phyloP scores from a whole-genome alignment of 352 stramenopile species.

The Phytophthora kernoviae region DNA sequence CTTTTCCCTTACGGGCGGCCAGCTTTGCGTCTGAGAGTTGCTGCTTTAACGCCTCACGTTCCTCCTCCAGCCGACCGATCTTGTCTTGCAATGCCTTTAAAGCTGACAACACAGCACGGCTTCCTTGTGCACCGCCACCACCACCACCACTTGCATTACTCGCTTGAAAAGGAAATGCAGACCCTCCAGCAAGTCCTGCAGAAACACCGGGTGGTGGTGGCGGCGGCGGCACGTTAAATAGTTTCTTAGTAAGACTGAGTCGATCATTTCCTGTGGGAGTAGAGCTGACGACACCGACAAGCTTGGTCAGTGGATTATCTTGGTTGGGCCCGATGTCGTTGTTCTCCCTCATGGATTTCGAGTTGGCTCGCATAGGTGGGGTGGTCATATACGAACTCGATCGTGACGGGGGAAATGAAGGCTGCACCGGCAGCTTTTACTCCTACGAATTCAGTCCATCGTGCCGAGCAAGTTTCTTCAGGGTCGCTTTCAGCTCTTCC shows the following conservation, averaged over 20 bases:
- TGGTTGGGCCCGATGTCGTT: not conserved
- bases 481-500: conserved; percentile 71
- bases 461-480: conserved; percentile 61
- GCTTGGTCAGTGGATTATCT: conserved; percentile 3
- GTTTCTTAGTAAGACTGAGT: conserved; percentile 36
- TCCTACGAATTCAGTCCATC: conserved; percentile 29
- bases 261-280: conserved; percentile 1
- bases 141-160: conserved; percentile 2
- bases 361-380: conserved; percentile 8
- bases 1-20: conserved; percentile 54
- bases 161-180: conserved; percentile 14
- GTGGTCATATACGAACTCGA: conserved; percentile 11
- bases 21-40: conserved; percentile 69
- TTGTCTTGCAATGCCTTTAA: conserved; percentile 85
- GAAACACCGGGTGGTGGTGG: conserved; percentile 4
- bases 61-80: conserved; percentile 67
- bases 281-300: not conserved
- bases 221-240: conserved; percentile 28
- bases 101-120: conserved; percentile 69
- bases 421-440: conserved; percentile 18
- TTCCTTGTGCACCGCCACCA: conserved; percentile 40
- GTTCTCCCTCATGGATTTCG: conserved; percentile 25
- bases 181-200: conserved; percentile 7
- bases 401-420: conserved; percentile 27
- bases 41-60: conserved; percentile 58